phyloP scores from a whole-genome alignment of 331 rosid genomes.

The Saraca asoca region DNA sequence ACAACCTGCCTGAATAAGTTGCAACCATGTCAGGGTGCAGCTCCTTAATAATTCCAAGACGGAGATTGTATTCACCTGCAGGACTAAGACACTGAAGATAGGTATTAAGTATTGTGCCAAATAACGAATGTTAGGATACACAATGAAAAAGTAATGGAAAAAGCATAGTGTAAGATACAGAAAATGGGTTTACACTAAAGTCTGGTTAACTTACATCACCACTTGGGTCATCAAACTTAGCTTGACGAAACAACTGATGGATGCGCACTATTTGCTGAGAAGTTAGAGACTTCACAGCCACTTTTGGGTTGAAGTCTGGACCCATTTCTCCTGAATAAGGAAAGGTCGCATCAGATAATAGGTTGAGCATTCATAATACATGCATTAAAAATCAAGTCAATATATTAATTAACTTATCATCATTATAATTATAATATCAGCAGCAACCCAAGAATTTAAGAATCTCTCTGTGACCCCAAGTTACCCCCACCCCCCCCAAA shows the following conservation, averaged over 20 bases:
- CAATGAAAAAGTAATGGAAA: slow-evolving; percentile 11
- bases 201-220: slow-evolving; percentile 60
- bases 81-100: slow-evolving; percentile 90
- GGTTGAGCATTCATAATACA: slow-evolving; percentile 1
- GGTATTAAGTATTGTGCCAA: slow-evolving; percentile 32
- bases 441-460: slow-evolving; percentile 5
- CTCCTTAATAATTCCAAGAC: slow-evolving; percentile 92
- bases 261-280: slow-evolving; percentile 92
- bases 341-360: slow-evolving; percentile 21
- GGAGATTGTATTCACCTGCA: slow-evolving; percentile 91
- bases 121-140: slow-evolving; percentile 21
- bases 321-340: slow-evolving; percentile 82
- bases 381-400: slow-evolving; percentile 17
- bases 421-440: slow-evolving; percentile 9
- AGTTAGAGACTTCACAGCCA: slow-evolving; percentile 75
- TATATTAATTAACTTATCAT: slow-evolving; percentile 20
- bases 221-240: slow-evolving; percentile 95
- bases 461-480: slow-evolving; percentile 22
- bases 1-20: slow-evolving; percentile 98
- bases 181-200: slow-evolving; percentile 18
- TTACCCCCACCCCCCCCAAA: background rate
- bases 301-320: slow-evolving; percentile 73
- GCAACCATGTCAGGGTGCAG: slow-evolving; percentile 97
- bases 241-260: slow-evolving; percentile 95
- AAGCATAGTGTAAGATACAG: slow-evolving; percentile 1